Evolutionary conservation across 1,284 basidiomycete species (phyloP).

Genomic region (Abortiporus biennis): DNA sequence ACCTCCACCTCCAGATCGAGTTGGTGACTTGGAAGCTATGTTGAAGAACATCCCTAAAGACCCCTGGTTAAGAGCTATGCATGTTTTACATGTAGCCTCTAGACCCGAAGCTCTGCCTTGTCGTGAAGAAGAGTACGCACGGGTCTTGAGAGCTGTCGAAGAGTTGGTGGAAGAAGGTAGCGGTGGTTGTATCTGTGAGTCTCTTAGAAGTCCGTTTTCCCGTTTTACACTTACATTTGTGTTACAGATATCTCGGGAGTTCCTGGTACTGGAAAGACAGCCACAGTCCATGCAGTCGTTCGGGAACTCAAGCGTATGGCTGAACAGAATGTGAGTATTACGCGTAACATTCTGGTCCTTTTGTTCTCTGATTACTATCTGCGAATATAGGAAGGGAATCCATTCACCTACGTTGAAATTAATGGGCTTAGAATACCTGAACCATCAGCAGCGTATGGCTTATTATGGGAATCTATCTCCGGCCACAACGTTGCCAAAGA

Average conservation of each 20-base stretch:
- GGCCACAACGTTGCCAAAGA: constrained; percentile 61
- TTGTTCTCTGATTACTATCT: background rate
- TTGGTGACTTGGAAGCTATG: constrained; percentile 26
- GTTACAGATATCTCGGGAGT: constrained; percentile 89
- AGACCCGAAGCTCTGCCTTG: constrained; percentile 90
- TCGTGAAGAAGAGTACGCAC: constrained; percentile 81
- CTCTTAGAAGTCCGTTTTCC: background rate
- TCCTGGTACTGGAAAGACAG: constrained; percentile 98
- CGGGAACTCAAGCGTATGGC: constrained; percentile 87
- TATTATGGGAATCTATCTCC: constrained; percentile 86
- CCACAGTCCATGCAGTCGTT: constrained; percentile 91
- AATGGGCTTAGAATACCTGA: constrained; percentile 94
- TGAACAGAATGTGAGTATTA: constrained; percentile 55
- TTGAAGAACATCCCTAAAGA: constrained; percentile 54
- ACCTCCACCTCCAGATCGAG: constrained; percentile 28
- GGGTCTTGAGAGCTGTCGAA: constrained; percentile 75
- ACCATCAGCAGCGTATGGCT: constrained; percentile 80
- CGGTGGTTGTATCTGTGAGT: constrained; percentile 92
- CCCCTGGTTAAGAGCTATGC: constrained; percentile 81
- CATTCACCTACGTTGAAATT: constrained; percentile 97
- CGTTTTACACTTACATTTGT: background rate
- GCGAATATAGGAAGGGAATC: constrained; percentile 70
- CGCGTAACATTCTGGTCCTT: background rate
- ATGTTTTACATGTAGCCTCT: constrained; percentile 89
- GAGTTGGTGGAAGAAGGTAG: constrained; percentile 89